Evolutionary conservation across 2,329 filamentous ascomycete species (phyloP).

Genomic region (Shiraia sp.): DNA sequence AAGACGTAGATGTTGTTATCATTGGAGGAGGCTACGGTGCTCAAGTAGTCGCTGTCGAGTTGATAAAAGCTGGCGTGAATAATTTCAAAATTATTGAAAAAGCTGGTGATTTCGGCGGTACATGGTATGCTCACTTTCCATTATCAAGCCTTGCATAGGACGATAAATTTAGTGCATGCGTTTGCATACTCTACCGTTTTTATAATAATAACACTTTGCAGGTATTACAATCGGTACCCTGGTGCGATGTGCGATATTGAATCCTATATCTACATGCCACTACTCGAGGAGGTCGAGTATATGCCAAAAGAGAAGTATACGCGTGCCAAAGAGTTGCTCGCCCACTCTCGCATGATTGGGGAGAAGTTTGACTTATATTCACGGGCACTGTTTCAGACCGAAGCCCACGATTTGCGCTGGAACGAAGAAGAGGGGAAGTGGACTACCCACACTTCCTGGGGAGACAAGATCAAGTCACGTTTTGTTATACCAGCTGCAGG

Average conservation of each 20-base stretch:
- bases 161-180: background rate
- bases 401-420: constrained; percentile 52
- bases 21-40: constrained; percentile 53
- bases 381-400: constrained; percentile 54
- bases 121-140: constrained; percentile 49
- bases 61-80: constrained; percentile 39
- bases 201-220: constrained; percentile 1
- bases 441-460: constrained; percentile 26
- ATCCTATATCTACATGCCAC: constrained; percentile 36
- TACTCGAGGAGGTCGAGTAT: constrained; percentile 45
- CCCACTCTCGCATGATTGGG: constrained; percentile 52
- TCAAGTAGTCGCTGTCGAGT: constrained; percentile 44
- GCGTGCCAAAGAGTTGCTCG: constrained; percentile 51
- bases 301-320: constrained; percentile 59
- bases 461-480: constrained; percentile 37
- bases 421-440: constrained; percentile 46
- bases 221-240: constrained; percentile 50
- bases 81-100: constrained; percentile 49
- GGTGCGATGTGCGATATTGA: constrained; percentile 33
- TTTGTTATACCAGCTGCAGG: constrained; percentile 16
- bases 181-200: too few species aligned
- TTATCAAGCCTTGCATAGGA: constrained; percentile 44
- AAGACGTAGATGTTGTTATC: constrained; percentile 39
- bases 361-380: constrained; percentile 49
- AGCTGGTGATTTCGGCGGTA: constrained; percentile 52